A percentile compares a stretch with the other conserved stretches of the same genome.
Conservation (phyloP, 73 alveolate species). For the Uronychia binucleata region DNA sequence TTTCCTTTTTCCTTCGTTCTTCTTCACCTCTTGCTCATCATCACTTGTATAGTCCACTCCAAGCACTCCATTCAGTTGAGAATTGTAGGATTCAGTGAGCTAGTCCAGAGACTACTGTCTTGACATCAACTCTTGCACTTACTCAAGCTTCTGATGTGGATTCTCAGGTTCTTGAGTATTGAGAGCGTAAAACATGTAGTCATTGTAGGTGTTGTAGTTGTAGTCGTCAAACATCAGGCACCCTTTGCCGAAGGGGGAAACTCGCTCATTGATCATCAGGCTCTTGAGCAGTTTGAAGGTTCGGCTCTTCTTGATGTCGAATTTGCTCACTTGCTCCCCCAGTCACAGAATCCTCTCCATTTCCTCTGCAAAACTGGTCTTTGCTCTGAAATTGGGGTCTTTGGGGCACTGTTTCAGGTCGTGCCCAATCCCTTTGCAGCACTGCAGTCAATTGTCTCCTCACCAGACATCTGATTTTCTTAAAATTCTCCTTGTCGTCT, state of each 20-base stretch:
- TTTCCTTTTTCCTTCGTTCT: no score
- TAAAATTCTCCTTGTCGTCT: constrained; percentile 10
- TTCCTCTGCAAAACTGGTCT: constrained; percentile 45
- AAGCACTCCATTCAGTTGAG: background rate
- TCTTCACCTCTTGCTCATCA: no score
- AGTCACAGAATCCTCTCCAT: constrained; percentile 50
- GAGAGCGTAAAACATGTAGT: constrained; percentile 17
- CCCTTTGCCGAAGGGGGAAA: constrained; percentile 44
- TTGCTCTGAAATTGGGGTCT: constrained; percentile 71
- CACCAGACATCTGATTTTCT: constrained; percentile 40
- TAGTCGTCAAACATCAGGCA: constrained; percentile 58
- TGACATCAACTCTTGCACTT: no score
- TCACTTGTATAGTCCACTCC: background rate
- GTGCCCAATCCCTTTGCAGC: constrained; percentile 77
- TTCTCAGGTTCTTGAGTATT: background rate
- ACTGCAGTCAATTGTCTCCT: background rate
- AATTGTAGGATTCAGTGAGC: background rate
- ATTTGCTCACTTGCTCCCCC: constrained; percentile 1
- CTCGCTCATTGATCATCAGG: background rate
- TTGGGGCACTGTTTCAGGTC: constrained; percentile 47
- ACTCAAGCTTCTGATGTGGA: background rate
- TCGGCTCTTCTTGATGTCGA: background rate
- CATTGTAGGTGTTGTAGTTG: constrained; percentile 43
- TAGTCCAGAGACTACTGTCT: background rate
- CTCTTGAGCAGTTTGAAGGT: background rate